Percentiles rank a stretch among this genome's conserved stretches.
These are phyloP conservation scores for Ophiocytium majus DNA, from an alignment of 352 stramenopile genomes.

Conservation along the genomic window DNA sequence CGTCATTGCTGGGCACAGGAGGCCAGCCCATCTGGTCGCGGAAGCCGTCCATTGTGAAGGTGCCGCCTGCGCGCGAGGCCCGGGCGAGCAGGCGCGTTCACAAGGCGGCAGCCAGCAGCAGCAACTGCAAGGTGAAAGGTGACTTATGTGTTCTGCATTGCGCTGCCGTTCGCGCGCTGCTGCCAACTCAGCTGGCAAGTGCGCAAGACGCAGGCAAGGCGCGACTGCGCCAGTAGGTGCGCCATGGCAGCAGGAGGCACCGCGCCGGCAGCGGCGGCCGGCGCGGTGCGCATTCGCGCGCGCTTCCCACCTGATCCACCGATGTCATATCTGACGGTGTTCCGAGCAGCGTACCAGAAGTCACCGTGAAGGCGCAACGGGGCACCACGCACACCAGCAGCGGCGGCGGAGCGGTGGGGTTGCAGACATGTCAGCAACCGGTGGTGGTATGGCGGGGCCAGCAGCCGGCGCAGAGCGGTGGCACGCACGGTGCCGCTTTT, in stretches of 20 bases:
- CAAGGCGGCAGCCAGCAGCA: no score
- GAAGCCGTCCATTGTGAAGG: conserved; percentile 51
- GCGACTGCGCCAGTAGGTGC: no score
- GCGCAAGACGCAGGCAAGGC: no score
- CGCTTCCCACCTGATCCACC: not conserved
- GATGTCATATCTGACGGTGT: not conserved
- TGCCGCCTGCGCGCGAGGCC: conserved; percentile 14
- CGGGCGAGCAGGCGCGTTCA: no score
- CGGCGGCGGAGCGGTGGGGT: not conserved
- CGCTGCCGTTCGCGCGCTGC: no score
- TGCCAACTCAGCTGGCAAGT: no score
- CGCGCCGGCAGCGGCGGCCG: no score
- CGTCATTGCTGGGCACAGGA: not conserved
- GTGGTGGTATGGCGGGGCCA: no score
- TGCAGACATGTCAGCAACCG: not conserved
- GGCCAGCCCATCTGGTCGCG: not conserved
- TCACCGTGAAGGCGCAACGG: not conserved
- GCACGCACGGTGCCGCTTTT: not conserved
- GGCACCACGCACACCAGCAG: no score
- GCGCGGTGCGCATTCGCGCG: not conserved
- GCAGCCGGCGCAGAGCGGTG: not conserved
- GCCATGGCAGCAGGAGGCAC: no score
- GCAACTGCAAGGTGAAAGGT: not conserved
- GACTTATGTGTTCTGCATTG: no score
- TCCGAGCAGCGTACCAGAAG: not conserved